Conservation (phyloP, 768 basidiomycete genomes). For the Russula dissimulans region DNA sequence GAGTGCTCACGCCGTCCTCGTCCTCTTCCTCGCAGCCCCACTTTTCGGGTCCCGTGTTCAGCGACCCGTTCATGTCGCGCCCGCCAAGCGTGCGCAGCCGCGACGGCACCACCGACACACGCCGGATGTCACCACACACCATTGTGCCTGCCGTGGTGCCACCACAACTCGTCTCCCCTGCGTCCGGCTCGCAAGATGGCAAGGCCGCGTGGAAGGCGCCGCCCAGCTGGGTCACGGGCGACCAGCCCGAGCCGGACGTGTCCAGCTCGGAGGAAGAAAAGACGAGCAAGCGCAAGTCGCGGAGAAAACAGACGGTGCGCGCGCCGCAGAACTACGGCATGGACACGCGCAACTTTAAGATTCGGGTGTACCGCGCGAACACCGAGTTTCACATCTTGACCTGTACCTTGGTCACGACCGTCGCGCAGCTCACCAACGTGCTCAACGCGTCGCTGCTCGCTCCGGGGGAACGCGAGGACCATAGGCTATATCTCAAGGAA, state of each 20-base stretch:
- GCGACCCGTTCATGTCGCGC: slow-evolving; percentile 18
- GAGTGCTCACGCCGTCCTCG: slow-evolving; percentile 9
- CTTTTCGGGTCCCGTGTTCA: slow-evolving; percentile 9
- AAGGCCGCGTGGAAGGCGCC: slow-evolving; percentile 50
- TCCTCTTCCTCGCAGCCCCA: slow-evolving; percentile 10
- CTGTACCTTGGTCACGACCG: slow-evolving; percentile 56
- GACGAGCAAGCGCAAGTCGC: slow-evolving; percentile 19
- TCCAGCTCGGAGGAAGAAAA: slow-evolving; percentile 37
- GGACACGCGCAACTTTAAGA: slow-evolving; percentile 32
- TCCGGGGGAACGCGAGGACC: slow-evolving; percentile 44
- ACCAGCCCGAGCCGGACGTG: slow-evolving; percentile 34
- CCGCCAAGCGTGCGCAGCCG: slow-evolving; percentile 2
- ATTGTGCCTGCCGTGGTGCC: slow-evolving; percentile 7
- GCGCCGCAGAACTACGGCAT: neutral
- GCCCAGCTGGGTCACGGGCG: slow-evolving; percentile 63
- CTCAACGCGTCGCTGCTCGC: slow-evolving; percentile 50
- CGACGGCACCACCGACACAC: slow-evolving; percentile 10
- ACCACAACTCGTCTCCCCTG: slow-evolving; percentile 9
- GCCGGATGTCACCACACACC: slow-evolving; percentile 9
- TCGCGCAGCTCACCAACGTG: slow-evolving; percentile 51
- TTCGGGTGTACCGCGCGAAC: slow-evolving; percentile 73
- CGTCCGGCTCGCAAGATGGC: slow-evolving; percentile 18
- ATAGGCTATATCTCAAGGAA: slow-evolving; percentile 68
- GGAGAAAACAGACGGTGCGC: slow-evolving; percentile 11
- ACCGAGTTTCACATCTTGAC: slow-evolving; percentile 62